These are phyloP conservation scores for Alternaria rosae DNA, from an alignment of 2,329 filamentous ascomycete genomes.

Conservation along the genomic window DNA sequence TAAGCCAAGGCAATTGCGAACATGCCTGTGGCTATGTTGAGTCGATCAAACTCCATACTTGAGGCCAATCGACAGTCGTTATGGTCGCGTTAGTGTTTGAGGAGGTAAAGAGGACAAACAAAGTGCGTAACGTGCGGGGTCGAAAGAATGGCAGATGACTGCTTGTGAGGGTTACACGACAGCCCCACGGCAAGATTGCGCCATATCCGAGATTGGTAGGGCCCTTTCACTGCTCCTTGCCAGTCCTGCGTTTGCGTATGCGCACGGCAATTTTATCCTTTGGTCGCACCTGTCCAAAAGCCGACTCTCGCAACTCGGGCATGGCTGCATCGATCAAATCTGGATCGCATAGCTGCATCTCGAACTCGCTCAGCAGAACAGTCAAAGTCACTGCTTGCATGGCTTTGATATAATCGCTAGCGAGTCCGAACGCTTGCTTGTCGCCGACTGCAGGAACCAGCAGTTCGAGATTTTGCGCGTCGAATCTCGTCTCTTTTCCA, in stretches of 20 bases:
- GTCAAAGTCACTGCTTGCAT: conserved; percentile 33
- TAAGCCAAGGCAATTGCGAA: neutral
- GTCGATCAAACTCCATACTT: neutral
- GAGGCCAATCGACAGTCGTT: neutral
- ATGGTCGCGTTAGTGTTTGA: neutral
- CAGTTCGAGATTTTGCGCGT: conserved; percentile 25
- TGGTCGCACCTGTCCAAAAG: conserved; percentile 32
- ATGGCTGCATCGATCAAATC: conserved; percentile 26
- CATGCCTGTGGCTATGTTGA: neutral
- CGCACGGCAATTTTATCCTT: conserved; percentile 29
- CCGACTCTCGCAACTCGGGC: conserved; percentile 23
- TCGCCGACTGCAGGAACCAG: conserved; percentile 17
- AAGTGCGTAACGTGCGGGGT: neutral
- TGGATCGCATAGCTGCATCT: conserved; percentile 35
- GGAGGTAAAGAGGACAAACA: neutral
- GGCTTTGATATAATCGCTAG: conserved; percentile 21
- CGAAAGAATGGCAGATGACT: neutral
- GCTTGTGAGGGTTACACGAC: neutral
- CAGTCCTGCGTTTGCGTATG: conserved; percentile 31
- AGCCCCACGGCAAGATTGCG: neutral
- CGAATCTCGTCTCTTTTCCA: conserved; percentile 15
- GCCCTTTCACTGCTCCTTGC: neutral
- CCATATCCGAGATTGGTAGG: neutral
- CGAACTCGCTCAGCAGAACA: conserved; percentile 35
- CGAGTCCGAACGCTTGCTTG: conserved; percentile 14